A percentile compares a stretch with the other conserved stretches of the same genome.
Evolutionary conservation across 1,284 basidiomycete genomes (phyloP).

Genomic region (Heliocybe sulcata): DNA sequence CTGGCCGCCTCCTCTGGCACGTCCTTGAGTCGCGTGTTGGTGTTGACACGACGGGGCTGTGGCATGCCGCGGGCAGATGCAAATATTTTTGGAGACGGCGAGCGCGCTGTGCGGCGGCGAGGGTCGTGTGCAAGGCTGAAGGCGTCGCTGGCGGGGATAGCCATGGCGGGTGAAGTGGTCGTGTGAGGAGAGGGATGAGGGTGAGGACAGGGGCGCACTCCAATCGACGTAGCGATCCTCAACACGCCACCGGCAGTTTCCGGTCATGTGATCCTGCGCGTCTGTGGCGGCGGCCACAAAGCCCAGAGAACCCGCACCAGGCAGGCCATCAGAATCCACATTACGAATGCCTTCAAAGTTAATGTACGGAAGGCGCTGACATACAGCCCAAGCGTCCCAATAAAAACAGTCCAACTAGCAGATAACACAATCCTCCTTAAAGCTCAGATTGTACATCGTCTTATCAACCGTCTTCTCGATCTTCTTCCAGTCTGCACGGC

Average conservation of each 20-base stretch:
- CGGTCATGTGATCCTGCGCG: no score
- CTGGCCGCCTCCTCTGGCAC: background rate
- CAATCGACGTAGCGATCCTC: no score
- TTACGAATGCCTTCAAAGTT: no score
- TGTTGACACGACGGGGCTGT: background rate
- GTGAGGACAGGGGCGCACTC: background rate
- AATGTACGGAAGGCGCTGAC: no score
- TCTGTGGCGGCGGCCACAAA: no score
- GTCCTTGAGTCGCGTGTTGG: background rate
- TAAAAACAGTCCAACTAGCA: slow-evolving; percentile 11
- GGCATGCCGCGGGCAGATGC: slow-evolving; percentile 9
- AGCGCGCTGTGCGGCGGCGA: slow-evolving; percentile 26
- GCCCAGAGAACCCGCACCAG: no score
- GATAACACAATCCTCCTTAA: slow-evolving; percentile 82
- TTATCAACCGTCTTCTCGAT: slow-evolving; percentile 95
- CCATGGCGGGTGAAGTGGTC: slow-evolving; percentile 21
- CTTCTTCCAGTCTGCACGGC: slow-evolving; percentile 93
- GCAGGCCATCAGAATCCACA: no score
- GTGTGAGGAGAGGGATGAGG: background rate
- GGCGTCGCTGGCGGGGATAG: slow-evolving; percentile 43
- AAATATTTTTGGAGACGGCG: slow-evolving; percentile 40
- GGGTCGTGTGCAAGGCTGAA: slow-evolving; percentile 41
- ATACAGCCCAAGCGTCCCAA: no score
- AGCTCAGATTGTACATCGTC: slow-evolving; percentile 90
- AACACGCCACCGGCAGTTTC: no score